Base-by-base conservation (phyloP, 2,329 filamentous ascomycete genomes). In the Hypoxylon sp. region DNA sequence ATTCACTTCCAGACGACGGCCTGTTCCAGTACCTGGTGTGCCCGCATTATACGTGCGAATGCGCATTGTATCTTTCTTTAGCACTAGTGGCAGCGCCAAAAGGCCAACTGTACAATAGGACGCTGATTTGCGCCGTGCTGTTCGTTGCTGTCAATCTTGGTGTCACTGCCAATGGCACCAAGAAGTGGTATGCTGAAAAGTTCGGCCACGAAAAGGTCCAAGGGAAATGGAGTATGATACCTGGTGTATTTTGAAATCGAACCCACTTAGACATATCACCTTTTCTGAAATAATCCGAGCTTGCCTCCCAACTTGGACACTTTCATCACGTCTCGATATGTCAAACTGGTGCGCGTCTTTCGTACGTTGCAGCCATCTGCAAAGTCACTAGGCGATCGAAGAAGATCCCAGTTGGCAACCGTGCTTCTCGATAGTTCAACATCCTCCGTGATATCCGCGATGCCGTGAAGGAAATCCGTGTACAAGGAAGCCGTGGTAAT, bases 11-110 rank as follows among this genome's bases (percentile, higher is more conserved):
- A 0, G 83, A 86, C 2, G 86, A 91, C 66, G 90, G 91, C 2
- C 81, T 92, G 64, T 99, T 98, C 79, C 84, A 84, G 49, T 84
- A 85, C 64, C 80, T 97, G 22, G 81, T 98, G 42, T 97, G 92
- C 74, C 94, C 96, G 17, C 96, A 99, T 81, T 99, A 98, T 80
- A 92, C 92, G 2, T 93, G 91, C 76, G 96, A 98, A 82, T 95
- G 93, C 77, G 78, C 92, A 44, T 89, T 98, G 65, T 98, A 99
- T 78, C 77, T 94, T 20, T 87, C 91, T n/a, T 81, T 99, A 71
- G 88, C 93, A 2, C 81, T 96, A 50, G 79, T 92, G 42, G 90
- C 91, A 31, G 94, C 95, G 0, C 94, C 95, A 0, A 75, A 81
- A 6, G 91, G 90, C 10, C 80, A 83, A 33, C 70, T 87, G 61